Conservation (phyloP, 1,139 yeast genomes). For the Candida sp. region DNA sequence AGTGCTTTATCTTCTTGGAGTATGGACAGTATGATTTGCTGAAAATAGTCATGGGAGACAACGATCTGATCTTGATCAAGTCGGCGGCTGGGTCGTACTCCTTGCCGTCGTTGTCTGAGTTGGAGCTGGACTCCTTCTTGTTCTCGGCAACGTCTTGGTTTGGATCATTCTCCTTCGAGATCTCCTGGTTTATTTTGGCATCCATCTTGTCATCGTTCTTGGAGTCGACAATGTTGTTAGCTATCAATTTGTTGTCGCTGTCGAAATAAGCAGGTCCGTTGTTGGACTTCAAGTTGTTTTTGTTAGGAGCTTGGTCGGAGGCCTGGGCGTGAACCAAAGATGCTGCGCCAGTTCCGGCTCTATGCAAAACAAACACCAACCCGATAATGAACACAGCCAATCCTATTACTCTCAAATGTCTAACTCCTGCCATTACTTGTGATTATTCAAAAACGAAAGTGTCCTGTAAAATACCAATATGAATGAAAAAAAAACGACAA, state of each 20-base stretch:
- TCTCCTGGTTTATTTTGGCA: slow-evolving; percentile 45
- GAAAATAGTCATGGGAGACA: slow-evolving; percentile 75
- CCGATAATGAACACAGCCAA: slow-evolving; percentile 19
- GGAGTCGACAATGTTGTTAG: slow-evolving; percentile 30
- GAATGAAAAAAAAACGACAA: background rate
- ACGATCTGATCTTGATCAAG: slow-evolving; percentile 56
- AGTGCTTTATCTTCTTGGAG: slow-evolving; percentile 69
- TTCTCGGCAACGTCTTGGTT: slow-evolving; percentile 7
- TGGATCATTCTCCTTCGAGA: slow-evolving; percentile 27
- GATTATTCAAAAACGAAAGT: background rate
- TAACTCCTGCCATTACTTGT: slow-evolving; percentile 16
- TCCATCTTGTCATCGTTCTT: slow-evolving; percentile 40
- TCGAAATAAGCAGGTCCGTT: slow-evolving; percentile 4
- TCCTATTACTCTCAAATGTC: slow-evolving; percentile 23
- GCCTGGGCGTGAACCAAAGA: slow-evolving; percentile 18
- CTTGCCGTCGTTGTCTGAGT: slow-evolving; percentile 13
- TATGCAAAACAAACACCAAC: slow-evolving; percentile 20
- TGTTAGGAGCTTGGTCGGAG: slow-evolving; percentile 16
- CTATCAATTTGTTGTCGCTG: slow-evolving; percentile 10
- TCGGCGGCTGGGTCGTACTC: slow-evolving; percentile 66
- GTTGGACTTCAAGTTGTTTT: slow-evolving; percentile 7
- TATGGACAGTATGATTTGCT: slow-evolving; percentile 79
- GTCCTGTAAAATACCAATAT: background rate
- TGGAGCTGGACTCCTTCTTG: slow-evolving; percentile 3
- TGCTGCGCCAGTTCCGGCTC: slow-evolving; percentile 14